Evolutionary conservation across 768 basidiomycete species (phyloP), one percentile per base, ranked within the genome.

Genomic region (Tricholoma bakamatsutake): DNA sequence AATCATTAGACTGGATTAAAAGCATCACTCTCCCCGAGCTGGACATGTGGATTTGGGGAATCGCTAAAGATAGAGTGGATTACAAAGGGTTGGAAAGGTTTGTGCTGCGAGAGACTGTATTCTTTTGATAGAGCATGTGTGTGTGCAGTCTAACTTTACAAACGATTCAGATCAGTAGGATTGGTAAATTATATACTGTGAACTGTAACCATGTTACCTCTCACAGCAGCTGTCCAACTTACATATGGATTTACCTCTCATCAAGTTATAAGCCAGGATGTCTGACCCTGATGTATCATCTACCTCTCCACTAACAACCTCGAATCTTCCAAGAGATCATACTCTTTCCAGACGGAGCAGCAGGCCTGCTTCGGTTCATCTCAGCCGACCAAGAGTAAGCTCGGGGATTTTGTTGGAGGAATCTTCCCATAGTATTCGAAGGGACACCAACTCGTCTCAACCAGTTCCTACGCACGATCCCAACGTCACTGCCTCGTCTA

Each of bases 1-100:
- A 57, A 39, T 52, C 59, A n/a, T 60, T 73, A 17, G 62, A 66
- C 21, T 86, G 84, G 84, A 62, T 88, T 59, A 78, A 71, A 53
- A 69, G 73, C 3, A 73, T 93, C 34, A 81, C 74, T 0, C 70
- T 83, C 27, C 82, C 85, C 4, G 76, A 81, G 45, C 58, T 92
- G 56, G 86, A 92, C 63, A 80, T 79, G 63, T 93, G 89, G 88
- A 67, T 93, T n/a, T 90, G 90, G 88, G 76, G 82, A 31, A 80
- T 89, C 4, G 88, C 88, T 35, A 92, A 93, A 65, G 89, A 90
- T 61, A 74, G 88, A 59, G 61, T 70, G 30, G 90, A 90, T 67
- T 91, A 90, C 64, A 74, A 87, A 50, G 69, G 69, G 49, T 72
- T 93, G 39, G 76, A 76, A 60, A 73, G 90, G 59, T 88, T 92